phyloP scores from a whole-genome alignment of 768 basidiomycete species.

The Rubroboletus pulcherrimus region DNA sequence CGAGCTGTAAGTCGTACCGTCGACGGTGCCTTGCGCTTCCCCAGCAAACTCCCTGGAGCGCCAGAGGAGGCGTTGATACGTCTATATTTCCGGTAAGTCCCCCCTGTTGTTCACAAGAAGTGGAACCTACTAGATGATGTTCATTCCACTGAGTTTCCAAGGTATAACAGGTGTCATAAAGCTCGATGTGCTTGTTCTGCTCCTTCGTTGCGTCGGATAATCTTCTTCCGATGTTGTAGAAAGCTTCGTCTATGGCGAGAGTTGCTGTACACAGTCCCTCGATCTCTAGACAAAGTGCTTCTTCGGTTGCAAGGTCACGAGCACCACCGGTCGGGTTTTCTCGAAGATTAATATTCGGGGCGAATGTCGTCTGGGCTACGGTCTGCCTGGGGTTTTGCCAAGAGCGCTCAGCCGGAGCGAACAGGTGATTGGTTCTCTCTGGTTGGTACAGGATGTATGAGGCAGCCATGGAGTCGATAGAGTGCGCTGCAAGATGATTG shows the following conservation, averaged over 20 bases:
- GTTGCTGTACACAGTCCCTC: slow-evolving; percentile 13
- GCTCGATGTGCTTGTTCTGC: slow-evolving; percentile 7
- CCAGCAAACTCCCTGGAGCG: slow-evolving; percentile 20
- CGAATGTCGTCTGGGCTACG: background rate
- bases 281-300: slow-evolving; percentile 15
- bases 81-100: slow-evolving; percentile 2
- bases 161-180: slow-evolving; percentile 9
- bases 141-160: slow-evolving; percentile 17
- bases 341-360: background rate
- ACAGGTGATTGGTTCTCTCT: background rate
- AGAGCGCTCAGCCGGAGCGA: background rate
- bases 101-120: too few relatives aligned
- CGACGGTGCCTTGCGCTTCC: slow-evolving; percentile 15
- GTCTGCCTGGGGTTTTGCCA: background rate
- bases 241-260: slow-evolving; percentile 16
- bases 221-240: slow-evolving; percentile 10
- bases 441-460: background rate
- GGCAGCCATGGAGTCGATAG: slow-evolving; percentile 6
- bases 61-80: slow-evolving; percentile 17
- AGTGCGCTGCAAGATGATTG: background rate
- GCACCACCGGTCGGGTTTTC: background rate
- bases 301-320: slow-evolving; percentile 9
- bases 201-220: slow-evolving; percentile 5
- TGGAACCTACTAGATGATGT: slow-evolving; percentile 6
- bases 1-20: slow-evolving; percentile 1